Conservation (phyloP, 441 rosid genomes). For the Flueggea neowawraea region DNA sequence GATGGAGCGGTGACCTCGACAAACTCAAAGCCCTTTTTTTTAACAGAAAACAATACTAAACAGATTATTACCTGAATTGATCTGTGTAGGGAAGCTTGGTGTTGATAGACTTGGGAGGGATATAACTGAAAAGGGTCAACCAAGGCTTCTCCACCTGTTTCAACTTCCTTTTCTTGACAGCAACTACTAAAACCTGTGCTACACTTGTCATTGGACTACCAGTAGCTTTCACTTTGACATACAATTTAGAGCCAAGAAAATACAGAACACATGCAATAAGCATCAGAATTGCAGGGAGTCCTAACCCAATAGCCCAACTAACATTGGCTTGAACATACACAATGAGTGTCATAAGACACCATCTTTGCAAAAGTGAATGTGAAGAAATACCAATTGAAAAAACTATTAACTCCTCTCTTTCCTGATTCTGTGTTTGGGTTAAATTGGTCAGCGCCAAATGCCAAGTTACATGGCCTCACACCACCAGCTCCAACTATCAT, state of each 20-base stretch:
- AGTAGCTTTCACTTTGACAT: constrained; percentile 62
- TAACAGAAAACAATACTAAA: no score
- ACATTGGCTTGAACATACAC: constrained; percentile 71
- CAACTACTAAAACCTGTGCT: constrained; percentile 52
- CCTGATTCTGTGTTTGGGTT: constrained; percentile 65
- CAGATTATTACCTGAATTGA: constrained; percentile 49
- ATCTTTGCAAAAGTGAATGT: constrained; percentile 71
- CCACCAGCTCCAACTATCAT: constrained; percentile 72
- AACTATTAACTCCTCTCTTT: constrained; percentile 60
- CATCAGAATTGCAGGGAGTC: constrained; percentile 62
- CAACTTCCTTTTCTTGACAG: constrained; percentile 58
- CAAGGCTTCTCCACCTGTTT: constrained; percentile 44
- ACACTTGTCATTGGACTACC: constrained; percentile 71
- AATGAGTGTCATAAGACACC: constrained; percentile 55
- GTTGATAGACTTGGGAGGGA: constrained; percentile 52
- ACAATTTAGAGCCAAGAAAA: constrained; percentile 55
- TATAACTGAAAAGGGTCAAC: constrained; percentile 44
- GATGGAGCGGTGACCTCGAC: no score
- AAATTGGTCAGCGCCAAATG: constrained; percentile 84
- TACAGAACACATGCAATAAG: constrained; percentile 44
- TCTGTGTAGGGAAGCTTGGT: constrained; percentile 56
- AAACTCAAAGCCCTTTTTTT: no score
- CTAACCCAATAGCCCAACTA: constrained; percentile 72
- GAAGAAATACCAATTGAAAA: constrained; percentile 85
- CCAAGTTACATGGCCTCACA: constrained; percentile 70